Conservation (phyloP, 2,329 filamentous ascomycete genomes). For the Samsoniella hepiali region DNA sequence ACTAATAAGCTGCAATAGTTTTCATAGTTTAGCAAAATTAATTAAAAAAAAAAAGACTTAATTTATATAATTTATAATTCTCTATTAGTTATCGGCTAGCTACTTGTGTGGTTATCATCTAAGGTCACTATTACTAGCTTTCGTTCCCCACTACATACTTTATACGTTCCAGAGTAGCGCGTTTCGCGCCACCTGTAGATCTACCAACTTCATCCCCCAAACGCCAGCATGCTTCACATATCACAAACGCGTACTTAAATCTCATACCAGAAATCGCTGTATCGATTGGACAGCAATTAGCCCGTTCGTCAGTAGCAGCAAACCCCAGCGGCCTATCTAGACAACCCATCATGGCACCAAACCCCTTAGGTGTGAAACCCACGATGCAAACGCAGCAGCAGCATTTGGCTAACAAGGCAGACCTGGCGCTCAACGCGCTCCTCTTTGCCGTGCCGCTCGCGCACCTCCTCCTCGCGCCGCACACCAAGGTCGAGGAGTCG, state of each 20-base stretch:
- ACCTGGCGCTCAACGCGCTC: conserved; percentile 26
- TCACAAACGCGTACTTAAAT: neutral
- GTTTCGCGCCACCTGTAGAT: neutral
- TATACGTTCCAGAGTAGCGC: neutral
- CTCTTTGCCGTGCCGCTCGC: conserved; percentile 58
- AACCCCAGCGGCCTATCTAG: too few relatives aligned
- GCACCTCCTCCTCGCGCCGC: conserved; percentile 73
- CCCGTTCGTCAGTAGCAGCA: too few relatives aligned
- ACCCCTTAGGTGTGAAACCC: conserved; percentile 5
- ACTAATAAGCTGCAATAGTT: too few relatives aligned
- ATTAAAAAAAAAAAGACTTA: too few relatives aligned
- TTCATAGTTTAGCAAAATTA: too few relatives aligned
- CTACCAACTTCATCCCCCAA: conserved; percentile 3
- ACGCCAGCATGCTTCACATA: neutral
- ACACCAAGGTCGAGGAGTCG: conserved; percentile 97
- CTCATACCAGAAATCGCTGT: too few relatives aligned
- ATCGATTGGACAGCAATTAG: too few relatives aligned
- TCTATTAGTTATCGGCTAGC: too few relatives aligned
- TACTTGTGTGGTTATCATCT: too few relatives aligned
- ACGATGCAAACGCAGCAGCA: neutral
- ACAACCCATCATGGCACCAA: conserved; percentile 25
- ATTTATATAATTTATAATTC: too few relatives aligned
- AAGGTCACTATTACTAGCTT: too few relatives aligned
- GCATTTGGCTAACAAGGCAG: conserved; percentile 22
- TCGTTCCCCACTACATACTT: too few relatives aligned